phyloP scores from a whole-genome alignment of 495 filamentous ascomycete species.

The Lichina pygmaea region DNA sequence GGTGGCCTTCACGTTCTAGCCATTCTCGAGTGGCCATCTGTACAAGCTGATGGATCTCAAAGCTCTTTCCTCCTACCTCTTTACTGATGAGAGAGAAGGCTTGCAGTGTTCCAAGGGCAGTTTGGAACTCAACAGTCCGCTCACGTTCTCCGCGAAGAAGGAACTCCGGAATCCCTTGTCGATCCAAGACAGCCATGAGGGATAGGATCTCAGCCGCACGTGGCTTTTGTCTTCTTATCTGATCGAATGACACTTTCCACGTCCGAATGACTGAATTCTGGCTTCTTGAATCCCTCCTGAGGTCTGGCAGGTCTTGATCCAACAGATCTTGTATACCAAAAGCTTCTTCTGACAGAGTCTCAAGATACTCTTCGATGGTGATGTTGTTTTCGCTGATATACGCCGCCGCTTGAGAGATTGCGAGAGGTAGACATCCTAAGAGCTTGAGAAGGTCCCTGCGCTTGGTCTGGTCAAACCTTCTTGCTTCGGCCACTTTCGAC shows the following conservation, averaged over 20 bases:
- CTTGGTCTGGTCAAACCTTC: neutral
- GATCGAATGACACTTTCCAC: conserved; percentile 7
- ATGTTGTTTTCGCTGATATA: conserved; percentile 18
- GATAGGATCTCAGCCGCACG: conserved; percentile 18
- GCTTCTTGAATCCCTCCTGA: neutral
- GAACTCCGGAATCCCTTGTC: conserved; percentile 14
- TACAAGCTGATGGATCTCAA: conserved; percentile 18
- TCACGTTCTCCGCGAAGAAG: conserved; percentile 10
- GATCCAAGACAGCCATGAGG: conserved; percentile 17
- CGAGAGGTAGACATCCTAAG: conserved; percentile 18
- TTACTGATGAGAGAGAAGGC: conserved; percentile 15
- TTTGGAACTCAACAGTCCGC: conserved; percentile 8
- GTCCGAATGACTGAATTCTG: conserved; percentile 1
- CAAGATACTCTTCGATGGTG: conserved; percentile 1
- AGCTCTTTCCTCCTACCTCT: conserved; percentile 5
- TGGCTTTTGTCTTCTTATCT: conserved; percentile 12
- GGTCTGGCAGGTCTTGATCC: neutral
- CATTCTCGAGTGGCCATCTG: conserved; percentile 18
- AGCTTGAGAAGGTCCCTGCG: conserved; percentile 8
- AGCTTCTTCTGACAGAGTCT: neutral
- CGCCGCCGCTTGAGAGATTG: conserved; percentile 19
- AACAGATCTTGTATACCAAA: neutral
- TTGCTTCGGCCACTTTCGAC: conserved; percentile 4
- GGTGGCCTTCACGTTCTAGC: conserved; percentile 10
- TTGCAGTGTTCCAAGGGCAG: conserved; percentile 14